phyloP scores from a whole-genome alignment of 108 stramenopile species.

The Nannochloropsis granulata region DNA sequence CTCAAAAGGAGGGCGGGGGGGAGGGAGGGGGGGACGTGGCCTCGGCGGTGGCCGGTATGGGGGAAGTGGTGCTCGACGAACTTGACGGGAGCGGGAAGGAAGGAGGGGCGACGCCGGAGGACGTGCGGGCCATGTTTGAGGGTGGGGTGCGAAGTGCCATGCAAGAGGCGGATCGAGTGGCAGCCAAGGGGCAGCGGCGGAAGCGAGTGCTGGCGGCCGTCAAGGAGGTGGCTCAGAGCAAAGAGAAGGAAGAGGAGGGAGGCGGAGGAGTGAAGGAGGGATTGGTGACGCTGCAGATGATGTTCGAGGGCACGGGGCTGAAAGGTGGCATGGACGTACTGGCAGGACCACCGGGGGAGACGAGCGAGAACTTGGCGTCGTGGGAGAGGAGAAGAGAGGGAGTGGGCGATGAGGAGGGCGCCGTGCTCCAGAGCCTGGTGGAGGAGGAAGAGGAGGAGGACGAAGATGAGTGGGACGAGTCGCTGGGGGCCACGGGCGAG shows the following conservation, averaged over 20 bases:
- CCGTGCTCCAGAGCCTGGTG: conserved; percentile 1
- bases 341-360: neutral
- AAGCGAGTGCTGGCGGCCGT: neutral
- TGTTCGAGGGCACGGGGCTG: conserved; percentile 16
- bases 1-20: neutral
- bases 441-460: conserved; percentile 7
- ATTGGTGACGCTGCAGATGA: conserved; percentile 8
- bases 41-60: neutral
- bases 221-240: neutral
- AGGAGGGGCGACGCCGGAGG: neutral
- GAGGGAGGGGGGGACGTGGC: neutral
- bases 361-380: neutral
- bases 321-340: conserved; percentile 19
- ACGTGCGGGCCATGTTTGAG: neutral
- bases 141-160: neutral
- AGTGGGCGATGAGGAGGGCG: neutral
- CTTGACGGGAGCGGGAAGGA: neutral
- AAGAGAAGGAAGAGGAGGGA: neutral
- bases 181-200: neutral
- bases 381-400: neutral
- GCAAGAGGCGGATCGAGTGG: neutral
- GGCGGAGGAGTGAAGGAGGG: neutral
- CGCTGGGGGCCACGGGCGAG: conserved; percentile 1
- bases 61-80: neutral
- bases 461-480: neutral